A percentile compares a stretch with the other conserved stretches of the same genome.
These are phyloP conservation scores for Decorospora gaudefroyi DNA, from an alignment of 2,329 filamentous ascomycete species.

Conservation along the genomic window DNA sequence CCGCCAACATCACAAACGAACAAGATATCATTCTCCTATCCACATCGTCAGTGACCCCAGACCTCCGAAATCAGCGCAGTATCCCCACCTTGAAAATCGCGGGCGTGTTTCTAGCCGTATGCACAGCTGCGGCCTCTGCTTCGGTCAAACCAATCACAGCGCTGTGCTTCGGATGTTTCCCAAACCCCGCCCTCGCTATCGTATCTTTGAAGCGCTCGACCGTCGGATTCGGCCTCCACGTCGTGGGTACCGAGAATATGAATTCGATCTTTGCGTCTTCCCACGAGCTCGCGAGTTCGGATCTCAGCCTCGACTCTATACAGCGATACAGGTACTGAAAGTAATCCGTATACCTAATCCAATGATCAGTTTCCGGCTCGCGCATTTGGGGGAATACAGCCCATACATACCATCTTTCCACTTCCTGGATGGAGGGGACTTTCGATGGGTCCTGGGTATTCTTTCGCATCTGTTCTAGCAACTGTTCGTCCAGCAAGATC, in stretches of 20 bases:
- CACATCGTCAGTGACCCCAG: constrained; percentile 4
- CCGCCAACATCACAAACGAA: constrained; percentile 58
- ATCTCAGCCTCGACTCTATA: constrained; percentile 51
- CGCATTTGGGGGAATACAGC: accelerated
- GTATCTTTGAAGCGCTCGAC: constrained; percentile 58
- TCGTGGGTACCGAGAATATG: constrained; percentile 62
- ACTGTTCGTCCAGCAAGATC: constrained; percentile 56
- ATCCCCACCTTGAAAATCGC: constrained; percentile 29
- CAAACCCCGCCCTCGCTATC: constrained; percentile 57
- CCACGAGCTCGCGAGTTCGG: constrained; percentile 48
- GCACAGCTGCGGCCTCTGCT: constrained; percentile 59
- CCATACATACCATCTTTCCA: constrained; percentile 51
- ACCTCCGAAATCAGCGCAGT: too few species aligned
- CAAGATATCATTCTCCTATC: constrained; percentile 49
- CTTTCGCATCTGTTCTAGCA: constrained; percentile 33
- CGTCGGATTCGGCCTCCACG: constrained; percentile 57
- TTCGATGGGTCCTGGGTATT: constrained; percentile 14
- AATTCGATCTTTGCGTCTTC: constrained; percentile 55
- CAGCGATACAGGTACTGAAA: constrained; percentile 53
- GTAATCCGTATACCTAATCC: constrained; percentile 52
- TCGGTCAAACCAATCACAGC: constrained; percentile 56
- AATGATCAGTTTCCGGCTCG: constrained; percentile 49
- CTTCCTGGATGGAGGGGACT: constrained; percentile 51
- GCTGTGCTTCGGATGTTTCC: constrained; percentile 43
- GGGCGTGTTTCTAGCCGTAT: constrained; percentile 45